phyloP scores from a whole-genome alignment of 2,329 filamentous ascomycete species.

The Fusarium devonianum region DNA sequence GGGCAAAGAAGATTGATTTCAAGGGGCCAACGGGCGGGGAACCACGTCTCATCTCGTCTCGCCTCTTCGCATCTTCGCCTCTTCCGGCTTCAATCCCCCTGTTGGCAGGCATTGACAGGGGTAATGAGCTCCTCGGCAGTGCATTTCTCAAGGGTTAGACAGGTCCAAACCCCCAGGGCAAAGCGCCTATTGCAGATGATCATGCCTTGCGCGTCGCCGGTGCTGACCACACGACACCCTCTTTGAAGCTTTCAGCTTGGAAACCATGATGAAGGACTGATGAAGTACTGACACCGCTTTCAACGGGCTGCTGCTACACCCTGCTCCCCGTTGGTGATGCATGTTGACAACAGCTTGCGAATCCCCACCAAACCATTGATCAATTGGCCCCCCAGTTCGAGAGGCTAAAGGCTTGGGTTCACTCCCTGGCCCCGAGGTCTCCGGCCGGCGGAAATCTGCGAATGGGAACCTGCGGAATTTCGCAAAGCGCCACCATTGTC shows the following conservation, averaged over 20 bases:
- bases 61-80: slow-evolving; percentile 17
- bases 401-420: slow-evolving; percentile 2
- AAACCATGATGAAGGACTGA: slow-evolving; percentile 13
- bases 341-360: slow-evolving; percentile 1
- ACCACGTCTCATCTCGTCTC: slow-evolving; percentile 19
- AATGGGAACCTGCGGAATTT: slow-evolving; percentile 39
- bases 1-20: slow-evolving; percentile 12
- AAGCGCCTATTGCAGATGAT: slow-evolving; percentile 17
- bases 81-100: slow-evolving; percentile 18
- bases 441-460: slow-evolving; percentile 35
- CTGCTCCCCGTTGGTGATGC: too few relatives aligned
- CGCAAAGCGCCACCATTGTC: slow-evolving; percentile 23
- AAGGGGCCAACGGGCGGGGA: slow-evolving; percentile 29
- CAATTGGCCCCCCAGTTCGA: slow-evolving; percentile 4
- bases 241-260: not conserved
- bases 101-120: slow-evolving; percentile 10
- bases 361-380: slow-evolving; percentile 18
- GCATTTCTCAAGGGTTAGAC: slow-evolving; percentile 2
- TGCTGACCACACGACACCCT: not conserved
- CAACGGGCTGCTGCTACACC: too few relatives aligned
- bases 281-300: too few relatives aligned
- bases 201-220: slow-evolving; percentile 4
- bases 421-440: slow-evolving; percentile 37
- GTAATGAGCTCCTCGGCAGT: slow-evolving; percentile 2
- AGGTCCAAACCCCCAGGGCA: slow-evolving; percentile 4